phyloP scores from a whole-genome alignment of 768 basidiomycete species.

The Suillus luteus region DNA sequence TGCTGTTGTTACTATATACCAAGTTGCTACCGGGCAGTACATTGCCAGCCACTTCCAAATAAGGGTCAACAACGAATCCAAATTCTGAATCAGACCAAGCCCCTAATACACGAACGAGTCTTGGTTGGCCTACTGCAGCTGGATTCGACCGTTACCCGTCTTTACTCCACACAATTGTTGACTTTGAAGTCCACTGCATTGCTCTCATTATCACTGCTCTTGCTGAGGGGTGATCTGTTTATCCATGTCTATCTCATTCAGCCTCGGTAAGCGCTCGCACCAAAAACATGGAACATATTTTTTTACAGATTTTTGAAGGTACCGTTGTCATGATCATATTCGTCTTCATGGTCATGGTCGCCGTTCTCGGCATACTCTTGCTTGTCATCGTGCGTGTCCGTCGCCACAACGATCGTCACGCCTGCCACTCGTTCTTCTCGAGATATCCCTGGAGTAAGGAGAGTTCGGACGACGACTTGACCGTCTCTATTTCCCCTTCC shows the following conservation, averaged over 20 bases:
- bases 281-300: background rate
- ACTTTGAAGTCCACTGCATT: background rate
- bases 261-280: background rate
- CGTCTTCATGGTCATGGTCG: constrained; percentile 2
- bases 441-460: constrained; percentile 2
- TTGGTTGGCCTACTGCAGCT: too few species aligned
- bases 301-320: background rate
- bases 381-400: constrained; percentile 2
- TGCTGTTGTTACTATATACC: background rate
- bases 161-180: background rate
- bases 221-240: background rate
- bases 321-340: background rate
- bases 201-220: background rate
- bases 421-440: constrained; percentile 2
- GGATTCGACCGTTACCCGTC: background rate
- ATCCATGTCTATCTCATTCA: constrained; percentile 1
- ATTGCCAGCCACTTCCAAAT: constrained; percentile 6
- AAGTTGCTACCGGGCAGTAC: background rate
- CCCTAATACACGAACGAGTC: background rate
- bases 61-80: background rate
- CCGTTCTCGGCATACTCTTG: constrained; percentile 5
- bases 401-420: background rate
- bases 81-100: constrained; percentile 1
- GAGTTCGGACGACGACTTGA: background rate
- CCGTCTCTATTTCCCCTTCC: constrained; percentile 9